Percentiles rank a stretch among this genome's conserved stretches.
Conservation (phyloP, 495 filamentous ascomycete species). For the Aspergillus sparsus region DNA sequence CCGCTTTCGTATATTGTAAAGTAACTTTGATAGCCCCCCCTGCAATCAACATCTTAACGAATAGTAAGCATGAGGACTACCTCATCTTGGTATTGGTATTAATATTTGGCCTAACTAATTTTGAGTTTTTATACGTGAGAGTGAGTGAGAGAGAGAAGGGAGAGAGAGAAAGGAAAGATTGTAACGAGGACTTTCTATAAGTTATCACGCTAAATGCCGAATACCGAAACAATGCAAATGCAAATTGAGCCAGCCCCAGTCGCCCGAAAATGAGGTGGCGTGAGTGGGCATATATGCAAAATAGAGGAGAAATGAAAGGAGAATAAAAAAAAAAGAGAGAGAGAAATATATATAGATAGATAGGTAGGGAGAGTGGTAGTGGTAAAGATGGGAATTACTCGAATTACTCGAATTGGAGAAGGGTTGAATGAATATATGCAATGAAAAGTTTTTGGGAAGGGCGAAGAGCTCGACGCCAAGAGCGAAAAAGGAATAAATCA, state of each 20-base stretch:
- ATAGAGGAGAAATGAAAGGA: neutral
- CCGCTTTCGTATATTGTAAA: no score
- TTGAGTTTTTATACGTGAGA: no score
- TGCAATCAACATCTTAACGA: no score
- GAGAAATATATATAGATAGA: neutral
- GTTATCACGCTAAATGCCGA: neutral
- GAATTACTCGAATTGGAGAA: neutral
- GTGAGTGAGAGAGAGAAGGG: neutral
- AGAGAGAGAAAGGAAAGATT: conserved; percentile 4
- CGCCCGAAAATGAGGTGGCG: neutral
- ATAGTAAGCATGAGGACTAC: no score
- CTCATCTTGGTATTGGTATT: no score
- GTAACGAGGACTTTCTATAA: neutral
- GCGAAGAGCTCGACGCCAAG: no score
- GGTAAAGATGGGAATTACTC: neutral
- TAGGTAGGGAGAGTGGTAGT: neutral
- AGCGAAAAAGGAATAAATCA: no score
- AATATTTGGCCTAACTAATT: no score
- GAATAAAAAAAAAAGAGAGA: neutral
- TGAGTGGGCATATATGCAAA: neutral
- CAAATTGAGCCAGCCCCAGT: neutral
- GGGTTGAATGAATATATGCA: no score
- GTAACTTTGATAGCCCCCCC: no score
- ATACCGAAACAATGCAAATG: no score
- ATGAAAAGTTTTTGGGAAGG: no score